Conservation (phyloP, 345 rosid species). For the Luvunga scandens region DNA sequence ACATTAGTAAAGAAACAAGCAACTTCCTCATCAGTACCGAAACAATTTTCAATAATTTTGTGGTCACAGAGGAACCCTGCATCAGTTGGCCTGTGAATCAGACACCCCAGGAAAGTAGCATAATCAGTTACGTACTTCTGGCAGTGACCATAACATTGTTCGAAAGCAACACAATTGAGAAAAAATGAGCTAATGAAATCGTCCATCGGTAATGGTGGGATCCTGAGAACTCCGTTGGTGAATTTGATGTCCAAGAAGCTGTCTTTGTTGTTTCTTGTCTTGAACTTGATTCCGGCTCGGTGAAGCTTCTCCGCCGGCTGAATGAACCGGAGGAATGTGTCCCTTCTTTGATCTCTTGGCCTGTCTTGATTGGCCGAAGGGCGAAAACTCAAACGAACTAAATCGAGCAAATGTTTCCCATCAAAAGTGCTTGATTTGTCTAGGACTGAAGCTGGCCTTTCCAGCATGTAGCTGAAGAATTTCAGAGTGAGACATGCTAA, state of each 20-base stretch:
- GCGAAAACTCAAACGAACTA: slow-evolving; percentile 9
- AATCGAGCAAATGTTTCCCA: slow-evolving; percentile 11
- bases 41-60: slow-evolving; percentile 14
- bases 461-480: slow-evolving; percentile 11
- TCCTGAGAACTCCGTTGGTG: slow-evolving; percentile 1
- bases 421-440: neutral
- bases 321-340: neutral
- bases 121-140: slow-evolving; percentile 14
- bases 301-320: slow-evolving; percentile 13
- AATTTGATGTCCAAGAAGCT: slow-evolving; percentile 17
- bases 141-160: slow-evolving; percentile 14
- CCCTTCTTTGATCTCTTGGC: neutral
- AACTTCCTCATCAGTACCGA: slow-evolving; percentile 17
- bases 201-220: slow-evolving; percentile 6
- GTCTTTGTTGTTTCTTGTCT: neutral
- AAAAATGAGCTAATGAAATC: slow-evolving; percentile 4
- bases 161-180: slow-evolving; percentile 25
- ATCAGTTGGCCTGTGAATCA: neutral
- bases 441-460: neutral
- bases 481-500: neutral
- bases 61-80: slow-evolving; percentile 9
- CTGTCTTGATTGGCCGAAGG: neutral
- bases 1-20: slow-evolving; percentile 12
- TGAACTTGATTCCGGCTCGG: slow-evolving; percentile 13
- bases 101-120: neutral